These are phyloP conservation scores for Lipomyces yamadae DNA, from an alignment of 805 yeast genomes.

Conservation along the genomic window DNA sequence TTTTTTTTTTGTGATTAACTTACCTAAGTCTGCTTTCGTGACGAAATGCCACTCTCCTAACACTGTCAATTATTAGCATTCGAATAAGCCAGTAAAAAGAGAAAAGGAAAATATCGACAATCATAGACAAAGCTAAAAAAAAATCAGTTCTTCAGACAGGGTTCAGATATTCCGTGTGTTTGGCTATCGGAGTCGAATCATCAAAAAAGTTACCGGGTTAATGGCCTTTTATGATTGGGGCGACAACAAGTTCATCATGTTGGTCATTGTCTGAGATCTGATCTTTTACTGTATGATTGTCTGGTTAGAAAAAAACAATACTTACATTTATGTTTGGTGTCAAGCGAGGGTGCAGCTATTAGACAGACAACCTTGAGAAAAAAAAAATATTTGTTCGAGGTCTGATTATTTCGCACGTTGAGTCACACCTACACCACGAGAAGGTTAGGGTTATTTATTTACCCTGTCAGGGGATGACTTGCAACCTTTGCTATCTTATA, in stretches of 20 bases:
- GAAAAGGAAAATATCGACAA: too few species aligned
- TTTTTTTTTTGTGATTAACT: not conserved
- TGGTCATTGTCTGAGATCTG: not conserved
- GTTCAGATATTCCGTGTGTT: slow-evolving; percentile 33
- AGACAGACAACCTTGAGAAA: too few species aligned
- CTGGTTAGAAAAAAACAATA: not conserved
- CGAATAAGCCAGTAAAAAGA: not conserved
- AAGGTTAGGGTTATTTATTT: too few species aligned
- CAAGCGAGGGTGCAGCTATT: too few species aligned
- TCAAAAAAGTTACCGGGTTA: slow-evolving; percentile 32
- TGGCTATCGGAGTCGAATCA: slow-evolving; percentile 39
- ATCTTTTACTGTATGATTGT: not conserved
- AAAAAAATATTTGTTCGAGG: too few species aligned
- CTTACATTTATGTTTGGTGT: not conserved
- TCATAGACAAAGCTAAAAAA: not conserved
- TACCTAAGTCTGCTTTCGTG: not conserved
- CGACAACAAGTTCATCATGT: slow-evolving; percentile 38
- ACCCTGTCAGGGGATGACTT: too few species aligned
- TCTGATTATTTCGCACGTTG: too few species aligned
- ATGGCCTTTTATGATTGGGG: slow-evolving; percentile 38
- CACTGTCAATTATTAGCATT: not conserved
- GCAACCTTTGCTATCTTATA: not conserved
- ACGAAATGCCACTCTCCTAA: not conserved
- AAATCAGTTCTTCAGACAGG: not conserved
- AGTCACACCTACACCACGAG: too few species aligned